Percentiles rank a stretch among this genome's conserved stretches.
These are phyloP conservation scores for Hypholoma fasciculare DNA, from an alignment of 768 basidiomycete genomes.

Conservation along the genomic window DNA sequence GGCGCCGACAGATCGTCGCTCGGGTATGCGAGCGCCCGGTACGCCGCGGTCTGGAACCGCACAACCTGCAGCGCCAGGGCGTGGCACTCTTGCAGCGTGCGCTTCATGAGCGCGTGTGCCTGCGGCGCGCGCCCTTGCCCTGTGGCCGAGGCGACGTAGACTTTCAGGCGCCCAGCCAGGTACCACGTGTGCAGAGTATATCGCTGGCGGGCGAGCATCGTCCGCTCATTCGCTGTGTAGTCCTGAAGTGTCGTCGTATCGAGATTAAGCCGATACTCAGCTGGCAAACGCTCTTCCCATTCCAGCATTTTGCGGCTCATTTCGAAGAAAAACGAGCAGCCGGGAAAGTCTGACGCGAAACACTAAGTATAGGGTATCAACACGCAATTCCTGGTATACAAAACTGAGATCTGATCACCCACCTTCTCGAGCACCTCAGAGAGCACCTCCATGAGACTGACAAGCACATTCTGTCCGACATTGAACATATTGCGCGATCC, in stretches of 20 bases:
- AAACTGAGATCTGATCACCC: slow-evolving; percentile 11
- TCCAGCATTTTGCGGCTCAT: slow-evolving; percentile 42
- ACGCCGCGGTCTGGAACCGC: slow-evolving; percentile 40
- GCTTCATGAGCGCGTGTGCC: slow-evolving; percentile 24
- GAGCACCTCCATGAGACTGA: slow-evolving; percentile 38
- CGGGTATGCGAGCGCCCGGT: slow-evolving; percentile 23
- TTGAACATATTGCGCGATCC: slow-evolving; percentile 35
- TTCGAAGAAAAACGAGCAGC: slow-evolving; percentile 35
- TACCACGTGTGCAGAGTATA: slow-evolving; percentile 49
- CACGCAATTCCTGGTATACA: not conserved
- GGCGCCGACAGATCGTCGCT: slow-evolving; percentile 20
- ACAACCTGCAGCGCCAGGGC: slow-evolving; percentile 42
- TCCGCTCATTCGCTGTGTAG: slow-evolving; percentile 26
- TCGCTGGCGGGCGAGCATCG: slow-evolving; percentile 37
- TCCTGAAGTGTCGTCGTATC: slow-evolving; percentile 27
- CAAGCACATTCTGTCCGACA: slow-evolving; percentile 34
- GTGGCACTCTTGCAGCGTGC: slow-evolving; percentile 39
- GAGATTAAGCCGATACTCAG: slow-evolving; percentile 37
- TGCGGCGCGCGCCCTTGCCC: slow-evolving; percentile 26
- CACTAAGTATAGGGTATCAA: slow-evolving; percentile 26
- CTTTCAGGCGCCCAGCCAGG: slow-evolving; percentile 41
- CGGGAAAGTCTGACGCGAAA: slow-evolving; percentile 33
- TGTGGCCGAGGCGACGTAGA: slow-evolving; percentile 43
- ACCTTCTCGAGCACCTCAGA: slow-evolving; percentile 41
- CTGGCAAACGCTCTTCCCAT: slow-evolving; percentile 43